These are phyloP conservation scores for Yamadazyma songkhlaensis DNA, from an alignment of 1,139 yeast genomes.

Conservation along the genomic window DNA sequence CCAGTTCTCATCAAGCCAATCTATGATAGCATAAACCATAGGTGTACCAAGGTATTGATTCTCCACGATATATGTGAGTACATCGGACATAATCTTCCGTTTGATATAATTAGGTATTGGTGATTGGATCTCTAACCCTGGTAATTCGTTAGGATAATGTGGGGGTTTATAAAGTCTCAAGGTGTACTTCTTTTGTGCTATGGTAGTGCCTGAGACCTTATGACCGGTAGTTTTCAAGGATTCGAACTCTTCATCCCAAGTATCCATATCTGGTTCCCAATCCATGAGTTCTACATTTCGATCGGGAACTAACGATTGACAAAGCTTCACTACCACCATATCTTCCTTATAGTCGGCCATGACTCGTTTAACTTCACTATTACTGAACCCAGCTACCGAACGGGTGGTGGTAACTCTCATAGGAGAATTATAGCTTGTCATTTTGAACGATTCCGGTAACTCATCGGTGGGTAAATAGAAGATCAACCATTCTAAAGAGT, in stretches of 20 bases:
- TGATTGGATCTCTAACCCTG: constrained; percentile 61
- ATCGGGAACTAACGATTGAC: constrained; percentile 32
- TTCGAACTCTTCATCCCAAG: constrained; percentile 80
- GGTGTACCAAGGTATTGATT: constrained; percentile 62
- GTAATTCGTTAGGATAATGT: constrained; percentile 56
- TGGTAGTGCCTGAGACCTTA: constrained; percentile 4
- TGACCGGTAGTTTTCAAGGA: constrained; percentile 56
- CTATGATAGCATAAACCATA: constrained; percentile 61
- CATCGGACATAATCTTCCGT: constrained; percentile 54
- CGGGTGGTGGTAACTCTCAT: constrained; percentile 50
- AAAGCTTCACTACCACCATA: constrained; percentile 50
- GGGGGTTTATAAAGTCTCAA: constrained; percentile 51
- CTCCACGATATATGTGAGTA: constrained; percentile 37
- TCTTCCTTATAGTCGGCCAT: constrained; percentile 48
- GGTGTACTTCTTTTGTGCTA: constrained; percentile 3
- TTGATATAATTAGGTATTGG: constrained; percentile 73
- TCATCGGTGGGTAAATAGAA: constrained; percentile 95
- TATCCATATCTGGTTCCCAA: constrained; percentile 10
- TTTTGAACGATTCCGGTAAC: constrained; percentile 58
- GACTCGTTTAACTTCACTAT: constrained; percentile 55
- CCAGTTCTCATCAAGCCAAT: constrained; percentile 72
- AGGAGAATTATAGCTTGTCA: constrained; percentile 44
- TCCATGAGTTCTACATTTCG: constrained; percentile 46
- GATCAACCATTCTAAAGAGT: constrained; percentile 75
- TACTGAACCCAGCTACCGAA: constrained; percentile 62